phyloP scores from a whole-genome alignment of 225 moss, liverwort and hornwort genomes.

The Thuidium tamariscinum region DNA sequence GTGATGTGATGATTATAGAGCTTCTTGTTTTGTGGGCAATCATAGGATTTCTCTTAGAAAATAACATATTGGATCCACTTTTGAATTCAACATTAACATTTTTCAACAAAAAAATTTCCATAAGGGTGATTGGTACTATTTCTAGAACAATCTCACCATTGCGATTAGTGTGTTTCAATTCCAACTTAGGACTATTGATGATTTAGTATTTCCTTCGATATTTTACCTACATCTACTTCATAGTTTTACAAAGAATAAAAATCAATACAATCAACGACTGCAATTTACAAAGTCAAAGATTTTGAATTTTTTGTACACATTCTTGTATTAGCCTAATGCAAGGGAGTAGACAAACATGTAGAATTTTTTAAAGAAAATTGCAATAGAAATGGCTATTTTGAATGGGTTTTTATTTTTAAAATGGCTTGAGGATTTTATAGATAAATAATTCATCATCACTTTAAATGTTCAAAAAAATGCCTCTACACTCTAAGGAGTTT shows the following conservation, averaged over 20 bases:
- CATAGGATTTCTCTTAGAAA: rapidly evolving
- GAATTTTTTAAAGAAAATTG: no score
- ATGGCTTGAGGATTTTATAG: rapidly evolving
- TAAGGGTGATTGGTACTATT: background rate
- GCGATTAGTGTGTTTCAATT: background rate
- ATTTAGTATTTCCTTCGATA: background rate
- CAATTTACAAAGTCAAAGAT: background rate
- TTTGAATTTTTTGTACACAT: no score
- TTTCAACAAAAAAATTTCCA: background rate
- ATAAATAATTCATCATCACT: background rate
- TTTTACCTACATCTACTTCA: rapidly evolving
- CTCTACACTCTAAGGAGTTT: background rate
- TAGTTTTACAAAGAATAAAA: background rate
- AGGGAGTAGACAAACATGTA: no score
- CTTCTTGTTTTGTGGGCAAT: background rate
- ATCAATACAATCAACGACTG: background rate
- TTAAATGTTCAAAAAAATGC: background rate
- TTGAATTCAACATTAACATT: background rate
- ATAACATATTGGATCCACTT: background rate
- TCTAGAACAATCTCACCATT: background rate
- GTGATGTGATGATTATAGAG: background rate
- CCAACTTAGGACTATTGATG: no score
- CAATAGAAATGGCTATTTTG: no score
- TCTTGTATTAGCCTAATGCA: background rate
- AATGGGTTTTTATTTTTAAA: background rate